Evolutionary conservation across 495 filamentous ascomycete genomes (phyloP).

Genomic region (Xylaria cubensis): DNA sequence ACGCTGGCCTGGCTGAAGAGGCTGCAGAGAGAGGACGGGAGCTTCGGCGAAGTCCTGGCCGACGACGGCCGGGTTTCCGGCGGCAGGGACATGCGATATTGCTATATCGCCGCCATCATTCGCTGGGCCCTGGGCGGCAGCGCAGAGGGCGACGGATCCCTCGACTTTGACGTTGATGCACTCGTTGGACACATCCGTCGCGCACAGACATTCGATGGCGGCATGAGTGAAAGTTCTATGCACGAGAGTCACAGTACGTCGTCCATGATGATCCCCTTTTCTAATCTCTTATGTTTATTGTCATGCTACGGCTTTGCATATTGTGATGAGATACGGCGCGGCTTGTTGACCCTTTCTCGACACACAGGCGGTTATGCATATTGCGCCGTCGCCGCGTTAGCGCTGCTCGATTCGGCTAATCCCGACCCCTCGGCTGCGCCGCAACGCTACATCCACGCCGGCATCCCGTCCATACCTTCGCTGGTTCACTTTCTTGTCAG

Average conservation of each 20-base stretch:
- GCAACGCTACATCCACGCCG: conserved; percentile 39
- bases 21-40: conserved; percentile 84
- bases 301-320: neutral
- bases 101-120: conserved; percentile 80
- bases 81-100: conserved; percentile 83
- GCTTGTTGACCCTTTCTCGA: conserved; percentile 1
- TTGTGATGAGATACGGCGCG: conserved; percentile 11
- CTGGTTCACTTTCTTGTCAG: conserved; percentile 59
- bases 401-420: conserved; percentile 63
- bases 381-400: conserved; percentile 78
- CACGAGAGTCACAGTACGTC: conserved; percentile 87
- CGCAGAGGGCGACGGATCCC: conserved; percentile 59
- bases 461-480: conserved; percentile 44
- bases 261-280: too few species aligned
- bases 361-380: conserved; percentile 81
- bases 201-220: conserved; percentile 87
- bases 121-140: conserved; percentile 80
- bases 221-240: conserved; percentile 78
- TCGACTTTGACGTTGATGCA: conserved; percentile 76
- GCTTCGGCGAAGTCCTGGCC: conserved; percentile 84
- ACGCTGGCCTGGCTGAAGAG: conserved; percentile 75
- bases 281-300: neutral
- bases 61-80: conserved; percentile 69
- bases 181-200: conserved; percentile 74
- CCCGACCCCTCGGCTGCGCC: conserved; percentile 38